Conservation (phyloP, 176 grass and related monocot genomes). For the Urochloa ruziziensis region DNA sequence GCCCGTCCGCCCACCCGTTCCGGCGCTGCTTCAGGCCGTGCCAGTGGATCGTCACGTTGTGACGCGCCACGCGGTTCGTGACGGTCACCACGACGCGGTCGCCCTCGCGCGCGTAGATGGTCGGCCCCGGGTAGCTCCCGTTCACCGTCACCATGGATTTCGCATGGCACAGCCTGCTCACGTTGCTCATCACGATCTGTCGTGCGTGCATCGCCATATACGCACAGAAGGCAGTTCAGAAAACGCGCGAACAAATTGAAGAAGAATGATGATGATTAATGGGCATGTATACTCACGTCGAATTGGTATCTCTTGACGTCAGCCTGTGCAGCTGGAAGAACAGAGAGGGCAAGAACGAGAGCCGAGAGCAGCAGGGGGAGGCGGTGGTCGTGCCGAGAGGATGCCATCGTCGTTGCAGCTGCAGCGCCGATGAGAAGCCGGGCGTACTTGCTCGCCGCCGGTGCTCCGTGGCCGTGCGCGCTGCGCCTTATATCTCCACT, state of each 20-base stretch:
- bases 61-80: constrained; percentile 27
- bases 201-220: background rate
- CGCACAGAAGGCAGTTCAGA: background rate
- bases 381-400: background rate
- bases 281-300: constrained; percentile 44
- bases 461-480: background rate
- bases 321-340: constrained; percentile 17
- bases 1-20: constrained; percentile 72
- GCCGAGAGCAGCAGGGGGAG: background rate
- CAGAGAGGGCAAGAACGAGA: constrained; percentile 19
- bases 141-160: constrained; percentile 64
- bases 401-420: background rate
- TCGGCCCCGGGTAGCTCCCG: constrained; percentile 54
- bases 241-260: background rate
- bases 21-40: constrained; percentile 69
- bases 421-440: background rate
- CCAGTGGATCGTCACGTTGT: constrained; percentile 72
- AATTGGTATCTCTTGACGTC: constrained; percentile 62
- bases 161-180: constrained; percentile 58
- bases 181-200: constrained; percentile 57
- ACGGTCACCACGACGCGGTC: constrained; percentile 59
- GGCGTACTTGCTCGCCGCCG: background rate
- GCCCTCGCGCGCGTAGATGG: constrained; percentile 59
- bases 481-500: background rate
- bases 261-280: background rate